Conservation (phyloP, 495 filamentous ascomycete genomes). For the Aspergillus affinis region DNA sequence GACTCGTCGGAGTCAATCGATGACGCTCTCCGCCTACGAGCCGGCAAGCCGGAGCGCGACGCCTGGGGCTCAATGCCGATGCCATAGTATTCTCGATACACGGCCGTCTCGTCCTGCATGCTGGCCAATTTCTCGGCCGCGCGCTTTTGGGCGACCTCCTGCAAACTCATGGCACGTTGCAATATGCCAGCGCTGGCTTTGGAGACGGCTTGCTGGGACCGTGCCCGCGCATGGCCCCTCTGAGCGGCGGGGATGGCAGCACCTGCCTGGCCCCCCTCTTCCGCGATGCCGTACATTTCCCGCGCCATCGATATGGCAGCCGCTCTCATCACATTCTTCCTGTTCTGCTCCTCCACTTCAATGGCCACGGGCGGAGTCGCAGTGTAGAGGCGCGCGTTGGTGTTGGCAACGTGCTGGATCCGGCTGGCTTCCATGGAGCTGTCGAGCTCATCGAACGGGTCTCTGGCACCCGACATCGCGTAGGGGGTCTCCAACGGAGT, state of each 20-base stretch:
- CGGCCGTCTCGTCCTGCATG: conserved; percentile 68
- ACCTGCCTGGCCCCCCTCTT: conserved; percentile 38
- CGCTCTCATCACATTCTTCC: conserved; percentile 68
- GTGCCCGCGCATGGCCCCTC: conserved; percentile 36
- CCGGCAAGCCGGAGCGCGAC: conserved; percentile 52
- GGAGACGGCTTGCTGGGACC: conserved; percentile 35
- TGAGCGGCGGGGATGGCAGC: conserved; percentile 40
- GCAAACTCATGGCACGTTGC: conserved; percentile 60
- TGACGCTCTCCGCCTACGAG: conserved; percentile 63
- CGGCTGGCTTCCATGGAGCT: conserved; percentile 56
- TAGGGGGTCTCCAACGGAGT: conserved; percentile 59
- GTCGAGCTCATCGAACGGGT: conserved; percentile 32
- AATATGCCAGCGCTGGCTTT: conserved; percentile 30
- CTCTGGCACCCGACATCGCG: conserved; percentile 65
- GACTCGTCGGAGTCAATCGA: conserved; percentile 66
- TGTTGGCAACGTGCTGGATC: conserved; percentile 51
- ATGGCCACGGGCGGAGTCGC: conserved; percentile 68
- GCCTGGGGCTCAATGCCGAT: conserved; percentile 54
- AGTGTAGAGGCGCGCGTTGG: conserved; percentile 67
- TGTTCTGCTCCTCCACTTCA: conserved; percentile 72
- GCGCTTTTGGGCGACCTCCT: conserved; percentile 81
- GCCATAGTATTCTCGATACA: conserved; percentile 74
- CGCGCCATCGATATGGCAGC: conserved; percentile 86
- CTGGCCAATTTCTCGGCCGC: conserved; percentile 80
- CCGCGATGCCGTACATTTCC: conserved; percentile 70